Conservation (phyloP, 1,139 yeast species). For the Pichia sp. region DNA sequence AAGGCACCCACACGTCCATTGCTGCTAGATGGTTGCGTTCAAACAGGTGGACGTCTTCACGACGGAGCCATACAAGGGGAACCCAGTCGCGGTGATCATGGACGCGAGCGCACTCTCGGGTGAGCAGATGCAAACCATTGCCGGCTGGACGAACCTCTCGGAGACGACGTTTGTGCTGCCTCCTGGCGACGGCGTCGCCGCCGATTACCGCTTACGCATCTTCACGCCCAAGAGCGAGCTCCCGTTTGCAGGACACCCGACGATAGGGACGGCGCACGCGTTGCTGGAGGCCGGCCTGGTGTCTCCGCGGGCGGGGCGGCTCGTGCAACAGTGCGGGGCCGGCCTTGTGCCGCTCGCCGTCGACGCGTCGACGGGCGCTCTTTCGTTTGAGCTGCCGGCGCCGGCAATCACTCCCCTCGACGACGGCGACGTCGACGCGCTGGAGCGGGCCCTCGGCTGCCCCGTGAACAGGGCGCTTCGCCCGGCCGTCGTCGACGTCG, state of each 20-base stretch:
- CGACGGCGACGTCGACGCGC: not conserved
- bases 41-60: slow-evolving; percentile 49
- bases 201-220: slow-evolving; percentile 46
- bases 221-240: slow-evolving; percentile 40
- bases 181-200: slow-evolving; percentile 33
- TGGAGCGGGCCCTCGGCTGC: slow-evolving; percentile 16
- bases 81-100: slow-evolving; percentile 44
- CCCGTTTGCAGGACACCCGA: slow-evolving; percentile 62
- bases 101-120: slow-evolving; percentile 29
- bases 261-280: slow-evolving; percentile 48
- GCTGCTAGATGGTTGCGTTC: slow-evolving; percentile 31
- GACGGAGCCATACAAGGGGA: slow-evolving; percentile 44
- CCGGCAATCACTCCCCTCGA: slow-evolving; percentile 3
- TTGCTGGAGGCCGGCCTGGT: slow-evolving; percentile 35
- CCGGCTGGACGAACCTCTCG: slow-evolving; percentile 54
- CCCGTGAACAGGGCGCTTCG: slow-evolving; percentile 18
- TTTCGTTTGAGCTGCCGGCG: slow-evolving; percentile 9
- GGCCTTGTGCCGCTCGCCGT: slow-evolving; percentile 34
- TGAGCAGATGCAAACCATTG: slow-evolving; percentile 42
- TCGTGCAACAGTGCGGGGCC: slow-evolving; percentile 42
- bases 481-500: slow-evolving; percentile 30
- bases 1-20: too few relatives aligned
- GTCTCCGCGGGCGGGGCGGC: slow-evolving; percentile 12
- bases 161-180: slow-evolving; percentile 49
- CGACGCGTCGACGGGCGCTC: not conserved